A percentile compares a stretch with the other conserved stretches of the same genome.
Conservation (phyloP, 805 yeast genomes). For the Candida odintsovae region DNA sequence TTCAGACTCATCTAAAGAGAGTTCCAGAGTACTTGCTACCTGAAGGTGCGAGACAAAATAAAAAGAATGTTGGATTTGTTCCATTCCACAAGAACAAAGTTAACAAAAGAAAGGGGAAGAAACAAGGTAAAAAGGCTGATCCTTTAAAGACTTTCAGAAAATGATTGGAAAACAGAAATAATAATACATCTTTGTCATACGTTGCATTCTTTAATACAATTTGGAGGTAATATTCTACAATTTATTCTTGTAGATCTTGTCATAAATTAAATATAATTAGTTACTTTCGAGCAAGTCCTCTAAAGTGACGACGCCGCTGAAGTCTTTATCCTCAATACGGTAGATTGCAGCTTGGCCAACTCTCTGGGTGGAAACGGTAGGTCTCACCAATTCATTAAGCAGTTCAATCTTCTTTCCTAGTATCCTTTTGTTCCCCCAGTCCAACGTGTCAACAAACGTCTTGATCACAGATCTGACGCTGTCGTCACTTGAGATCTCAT, state of each 20-base stretch:
- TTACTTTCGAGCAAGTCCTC: conserved; percentile 36
- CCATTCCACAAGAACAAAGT: conserved; percentile 59
- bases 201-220: neutral
- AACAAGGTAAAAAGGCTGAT: conserved; percentile 43
- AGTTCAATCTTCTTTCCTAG: conserved; percentile 32
- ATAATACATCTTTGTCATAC: neutral
- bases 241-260: neutral
- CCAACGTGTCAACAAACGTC: conserved; percentile 35
- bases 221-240: neutral
- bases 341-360: conserved; percentile 59
- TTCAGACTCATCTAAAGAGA: conserved; percentile 80
- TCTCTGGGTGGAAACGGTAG: conserved; percentile 58
- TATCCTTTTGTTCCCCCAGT: conserved; percentile 38
- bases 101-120: conserved; percentile 31
- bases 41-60: conserved; percentile 55
- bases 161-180: conserved; percentile 3
- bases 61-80: conserved; percentile 58
- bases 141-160: conserved; percentile 56
- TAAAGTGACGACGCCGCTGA: conserved; percentile 53
- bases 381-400: conserved; percentile 47
- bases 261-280: neutral
- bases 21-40: conserved; percentile 92
- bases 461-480: conserved; percentile 38
- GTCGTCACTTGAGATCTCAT: conserved; percentile 32
- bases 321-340: conserved; percentile 42